Evolutionary conservation across 306 rosid genomes (phyloP).

Genomic region (Luffa acutangula): DNA sequence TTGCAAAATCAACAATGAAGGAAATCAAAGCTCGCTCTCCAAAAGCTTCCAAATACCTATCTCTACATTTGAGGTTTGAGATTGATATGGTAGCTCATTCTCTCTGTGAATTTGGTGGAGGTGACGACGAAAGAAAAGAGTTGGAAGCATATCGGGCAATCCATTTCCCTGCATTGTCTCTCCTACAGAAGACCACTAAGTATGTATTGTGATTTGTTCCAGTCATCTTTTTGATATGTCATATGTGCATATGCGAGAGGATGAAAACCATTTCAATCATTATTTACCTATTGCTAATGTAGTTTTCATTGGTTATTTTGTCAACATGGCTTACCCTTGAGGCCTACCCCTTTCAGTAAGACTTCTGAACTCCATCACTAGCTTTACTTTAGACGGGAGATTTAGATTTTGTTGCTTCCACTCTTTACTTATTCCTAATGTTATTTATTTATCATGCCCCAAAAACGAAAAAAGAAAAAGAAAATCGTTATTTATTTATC

Average conservation of each 20-base stretch:
- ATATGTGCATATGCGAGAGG: neutral
- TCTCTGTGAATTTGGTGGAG: slow-evolving; percentile 93
- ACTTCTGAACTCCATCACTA: neutral
- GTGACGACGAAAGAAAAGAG: slow-evolving; percentile 77
- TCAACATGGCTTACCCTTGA: neutral
- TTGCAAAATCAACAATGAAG: slow-evolving; percentile 29
- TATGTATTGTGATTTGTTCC: slow-evolving; percentile 20
- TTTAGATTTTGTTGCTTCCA: neutral
- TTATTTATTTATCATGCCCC: neutral
- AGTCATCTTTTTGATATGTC: neutral
- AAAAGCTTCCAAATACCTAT: slow-evolving; percentile 73
- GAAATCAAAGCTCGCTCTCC: slow-evolving; percentile 24
- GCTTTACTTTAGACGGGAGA: neutral
- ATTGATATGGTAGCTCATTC: slow-evolving; percentile 99
- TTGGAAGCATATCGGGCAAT: slow-evolving; percentile 81
- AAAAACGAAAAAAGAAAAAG: neutral
- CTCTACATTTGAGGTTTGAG: slow-evolving; percentile 94
- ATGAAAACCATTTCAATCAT: neutral
- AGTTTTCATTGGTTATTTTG: neutral
- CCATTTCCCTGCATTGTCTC: slow-evolving; percentile 82
- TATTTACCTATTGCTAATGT: neutral
- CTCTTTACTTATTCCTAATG: neutral
- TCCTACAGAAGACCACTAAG: slow-evolving; percentile 54
- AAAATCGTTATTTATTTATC: neutral
- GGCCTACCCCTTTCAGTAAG: neutral